Percentiles rank a stretch among this genome's conserved stretches.
Evolutionary conservation across 2,329 filamentous ascomycete genomes (phyloP).

Genomic region (Hymenoscyphus infarciens): DNA sequence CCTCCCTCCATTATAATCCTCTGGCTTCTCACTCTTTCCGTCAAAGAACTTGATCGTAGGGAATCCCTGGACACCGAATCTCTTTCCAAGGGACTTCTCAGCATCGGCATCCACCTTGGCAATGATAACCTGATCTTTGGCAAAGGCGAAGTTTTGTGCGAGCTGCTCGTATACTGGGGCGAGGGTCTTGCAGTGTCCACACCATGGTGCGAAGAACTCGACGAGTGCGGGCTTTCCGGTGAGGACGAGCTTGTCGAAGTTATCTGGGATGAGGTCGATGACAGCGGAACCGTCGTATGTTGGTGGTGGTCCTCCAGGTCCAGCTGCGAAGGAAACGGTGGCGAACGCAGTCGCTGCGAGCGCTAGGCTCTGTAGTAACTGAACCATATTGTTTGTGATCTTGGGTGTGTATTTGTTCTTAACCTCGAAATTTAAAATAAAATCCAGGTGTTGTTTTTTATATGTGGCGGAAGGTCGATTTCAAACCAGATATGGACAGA

Average conservation of each 20-base stretch:
- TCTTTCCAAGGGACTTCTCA: constrained; percentile 78
- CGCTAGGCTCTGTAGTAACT: constrained; percentile 55
- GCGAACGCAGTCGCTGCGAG: constrained; percentile 51
- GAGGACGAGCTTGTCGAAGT: constrained; percentile 88
- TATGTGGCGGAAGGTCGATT: constrained; percentile 15
- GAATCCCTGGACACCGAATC: constrained; percentile 89
- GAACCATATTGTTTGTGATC: constrained; percentile 32
- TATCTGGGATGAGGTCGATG: constrained; percentile 80
- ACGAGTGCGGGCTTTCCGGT: constrained; percentile 94
- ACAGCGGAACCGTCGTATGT: constrained; percentile 71
- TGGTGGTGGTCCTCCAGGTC: constrained; percentile 27
- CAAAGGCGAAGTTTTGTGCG: constrained; percentile 67
- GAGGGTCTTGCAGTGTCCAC: constrained; percentile 97
- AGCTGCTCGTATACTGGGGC: constrained; percentile 95
- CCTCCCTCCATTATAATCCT: constrained; percentile 81
- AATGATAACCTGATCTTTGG: constrained; percentile 72
- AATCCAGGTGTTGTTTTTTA: background rate
- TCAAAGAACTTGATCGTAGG: constrained; percentile 98
- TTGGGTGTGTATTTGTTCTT: constrained; percentile 1
- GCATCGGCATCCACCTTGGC: constrained; percentile 95
- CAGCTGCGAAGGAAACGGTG: constrained; percentile 44
- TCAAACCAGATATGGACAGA: constrained; percentile 22
- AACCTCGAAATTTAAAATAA: background rate
- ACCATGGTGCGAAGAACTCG: constrained; percentile 99
- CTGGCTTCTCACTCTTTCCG: constrained; percentile 81